Conservation (phyloP, 2,329 filamentous ascomycete species). For the Colletotrichum higginsianum region DNA sequence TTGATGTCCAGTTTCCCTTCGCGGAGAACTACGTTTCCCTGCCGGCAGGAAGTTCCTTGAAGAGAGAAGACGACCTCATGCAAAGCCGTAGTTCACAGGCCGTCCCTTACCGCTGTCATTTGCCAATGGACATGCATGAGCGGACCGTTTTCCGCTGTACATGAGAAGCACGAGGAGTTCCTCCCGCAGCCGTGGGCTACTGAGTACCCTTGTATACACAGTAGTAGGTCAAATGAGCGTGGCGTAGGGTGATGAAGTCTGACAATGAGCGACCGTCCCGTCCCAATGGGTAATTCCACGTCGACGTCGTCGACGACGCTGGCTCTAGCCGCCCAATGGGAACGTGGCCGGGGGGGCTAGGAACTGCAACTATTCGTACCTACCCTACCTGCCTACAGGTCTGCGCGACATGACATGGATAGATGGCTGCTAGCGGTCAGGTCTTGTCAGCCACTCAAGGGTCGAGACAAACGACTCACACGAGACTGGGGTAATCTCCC, state of each 20-base stretch:
- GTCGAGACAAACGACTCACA: not conserved
- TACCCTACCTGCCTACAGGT: constrained; percentile 8
- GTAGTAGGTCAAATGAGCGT: constrained; percentile 30
- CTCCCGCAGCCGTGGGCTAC: constrained; percentile 29
- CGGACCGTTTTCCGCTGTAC: constrained; percentile 43
- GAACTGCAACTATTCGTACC: not conserved
- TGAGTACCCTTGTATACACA: no score
- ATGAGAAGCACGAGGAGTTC: constrained; percentile 41
- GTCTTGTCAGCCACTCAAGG: constrained; percentile 6
- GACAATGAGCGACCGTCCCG: constrained; percentile 15
- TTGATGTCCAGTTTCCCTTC: not conserved
- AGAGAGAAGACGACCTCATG: constrained; percentile 14
- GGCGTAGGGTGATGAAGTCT: constrained; percentile 15
- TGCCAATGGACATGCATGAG: constrained; percentile 40
- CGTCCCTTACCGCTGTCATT: constrained; percentile 19
- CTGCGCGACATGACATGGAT: constrained; percentile 27
- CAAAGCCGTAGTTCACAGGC: constrained; percentile 27
- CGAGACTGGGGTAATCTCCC: not conserved
- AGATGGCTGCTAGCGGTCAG: constrained; percentile 11
- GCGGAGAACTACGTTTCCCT: not conserved
- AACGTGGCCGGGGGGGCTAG: constrained; percentile 24
- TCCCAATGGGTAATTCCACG: constrained; percentile 30
- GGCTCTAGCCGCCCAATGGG: constrained; percentile 24
- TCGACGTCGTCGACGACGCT: constrained; percentile 30
- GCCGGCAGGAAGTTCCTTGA: constrained; percentile 32